Evolutionary conservation across 441 rosid species (phyloP).

Genomic region (Jatropha multifida): DNA sequence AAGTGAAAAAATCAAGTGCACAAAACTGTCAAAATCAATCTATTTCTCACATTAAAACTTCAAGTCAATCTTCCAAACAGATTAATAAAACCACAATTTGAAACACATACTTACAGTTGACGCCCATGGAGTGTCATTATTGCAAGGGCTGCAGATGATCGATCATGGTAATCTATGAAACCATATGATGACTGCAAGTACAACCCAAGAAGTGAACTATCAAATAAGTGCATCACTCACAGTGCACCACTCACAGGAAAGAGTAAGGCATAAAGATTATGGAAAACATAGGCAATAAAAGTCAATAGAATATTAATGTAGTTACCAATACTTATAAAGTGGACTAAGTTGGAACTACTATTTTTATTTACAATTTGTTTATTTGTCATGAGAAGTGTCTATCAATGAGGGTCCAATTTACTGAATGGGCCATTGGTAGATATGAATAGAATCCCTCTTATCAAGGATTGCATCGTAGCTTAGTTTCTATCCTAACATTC

Average conservation of each 20-base stretch:
- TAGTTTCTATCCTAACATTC: neutral
- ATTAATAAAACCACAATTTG: slow-evolving; percentile 3
- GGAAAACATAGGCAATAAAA: neutral
- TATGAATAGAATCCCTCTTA: neutral
- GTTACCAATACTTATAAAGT: neutral
- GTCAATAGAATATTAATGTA: neutral
- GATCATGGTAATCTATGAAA: slow-evolving; percentile 84
- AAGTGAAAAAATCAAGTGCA: neutral
- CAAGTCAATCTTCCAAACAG: neutral
- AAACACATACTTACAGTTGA: slow-evolving; percentile 61
- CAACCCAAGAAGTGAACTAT: slow-evolving; percentile 7
- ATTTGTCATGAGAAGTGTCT: neutral
- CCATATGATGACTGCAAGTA: slow-evolving; percentile 79
- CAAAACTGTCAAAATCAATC: neutral
- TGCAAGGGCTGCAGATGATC: slow-evolving; percentile 83
- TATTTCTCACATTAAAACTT: slow-evolving; percentile 1
- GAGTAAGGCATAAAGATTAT: neutral
- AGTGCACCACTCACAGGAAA: neutral
- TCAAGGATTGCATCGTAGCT: neutral
- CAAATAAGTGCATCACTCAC: neutral
- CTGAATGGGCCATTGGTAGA: neutral
- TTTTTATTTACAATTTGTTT: neutral
- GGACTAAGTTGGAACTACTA: neutral
- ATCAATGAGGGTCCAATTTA: neutral
- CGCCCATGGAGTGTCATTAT: slow-evolving; percentile 82